Evolutionary conservation across 2,329 filamentous ascomycete genomes (phyloP).

Genomic region (Cyclaneusma minus): DNA sequence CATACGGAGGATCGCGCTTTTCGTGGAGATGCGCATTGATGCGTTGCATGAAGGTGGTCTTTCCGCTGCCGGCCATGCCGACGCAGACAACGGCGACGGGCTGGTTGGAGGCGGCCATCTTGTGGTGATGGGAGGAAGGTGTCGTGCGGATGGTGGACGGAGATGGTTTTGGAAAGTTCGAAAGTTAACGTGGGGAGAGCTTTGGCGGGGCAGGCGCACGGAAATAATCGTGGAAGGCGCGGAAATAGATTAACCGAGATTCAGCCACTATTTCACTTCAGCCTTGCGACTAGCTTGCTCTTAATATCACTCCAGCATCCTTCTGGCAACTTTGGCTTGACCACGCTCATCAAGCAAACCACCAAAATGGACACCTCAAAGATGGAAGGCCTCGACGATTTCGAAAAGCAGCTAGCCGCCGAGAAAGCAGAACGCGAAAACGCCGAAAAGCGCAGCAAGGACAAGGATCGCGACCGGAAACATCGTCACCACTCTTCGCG

Average conservation of each 20-base stretch:
- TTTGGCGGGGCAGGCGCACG: slow-evolving; percentile 2
- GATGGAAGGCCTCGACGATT: slow-evolving; percentile 50
- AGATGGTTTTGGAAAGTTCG: slow-evolving; percentile 3
- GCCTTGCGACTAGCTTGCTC: no score
- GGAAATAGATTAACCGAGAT: not conserved
- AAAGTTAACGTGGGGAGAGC: slow-evolving; percentile 2
- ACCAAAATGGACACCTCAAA: slow-evolving; percentile 5
- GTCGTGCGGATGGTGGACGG: slow-evolving; percentile 1
- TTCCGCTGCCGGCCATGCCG: slow-evolving; percentile 96
- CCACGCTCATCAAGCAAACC: no score
- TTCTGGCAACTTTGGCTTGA: no score
- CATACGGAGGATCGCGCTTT: slow-evolving; percentile 71
- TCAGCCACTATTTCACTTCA: no score
- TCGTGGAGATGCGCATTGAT: slow-evolving; percentile 87
- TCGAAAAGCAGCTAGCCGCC: slow-evolving; percentile 60
- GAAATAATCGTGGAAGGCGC: not conserved
- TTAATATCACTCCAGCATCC: no score
- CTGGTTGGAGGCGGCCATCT: slow-evolving; percentile 32
- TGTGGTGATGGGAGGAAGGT: slow-evolving; percentile 1
- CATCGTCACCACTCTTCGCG: slow-evolving; percentile 16
- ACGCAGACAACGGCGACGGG: slow-evolving; percentile 82
- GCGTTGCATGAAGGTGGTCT: slow-evolving; percentile 99
- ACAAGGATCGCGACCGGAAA: slow-evolving; percentile 22
- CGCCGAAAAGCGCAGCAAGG: slow-evolving; percentile 28
- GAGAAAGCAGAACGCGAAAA: slow-evolving; percentile 40